phyloP scores from a whole-genome alignment of 306 rosid species.

The Trifolium dubium region DNA sequence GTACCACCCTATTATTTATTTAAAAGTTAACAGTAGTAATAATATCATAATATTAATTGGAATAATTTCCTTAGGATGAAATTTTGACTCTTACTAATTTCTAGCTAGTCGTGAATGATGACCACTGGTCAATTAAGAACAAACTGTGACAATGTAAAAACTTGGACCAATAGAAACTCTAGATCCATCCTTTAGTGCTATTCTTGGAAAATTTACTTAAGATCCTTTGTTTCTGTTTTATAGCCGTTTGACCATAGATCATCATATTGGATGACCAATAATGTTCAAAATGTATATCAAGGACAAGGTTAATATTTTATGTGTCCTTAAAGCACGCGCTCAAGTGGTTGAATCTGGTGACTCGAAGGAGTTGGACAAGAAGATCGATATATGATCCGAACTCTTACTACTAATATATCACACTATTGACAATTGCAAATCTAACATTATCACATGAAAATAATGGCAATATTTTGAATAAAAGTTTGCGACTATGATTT shows the following conservation, averaged over 20 bases:
- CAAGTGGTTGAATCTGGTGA: neutral
- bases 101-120: slow-evolving; percentile 25
- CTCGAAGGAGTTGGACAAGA: neutral
- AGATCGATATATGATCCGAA: neutral
- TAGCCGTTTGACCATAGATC: slow-evolving; percentile 53
- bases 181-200: slow-evolving; percentile 42
- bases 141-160: slow-evolving; percentile 22
- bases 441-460: no score
- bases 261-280: slow-evolving; percentile 48
- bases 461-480: no score
- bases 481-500: no score
- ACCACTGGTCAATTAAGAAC: slow-evolving; percentile 28
- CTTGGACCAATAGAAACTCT: slow-evolving; percentile 46
- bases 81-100: slow-evolving; percentile 13
- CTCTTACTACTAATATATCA: neutral
- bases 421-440: no score
- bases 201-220: slow-evolving; percentile 40
- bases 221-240: slow-evolving; percentile 36
- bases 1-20: no score
- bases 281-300: slow-evolving; percentile 37
- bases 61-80: neutral
- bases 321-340: no score
- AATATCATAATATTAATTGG: neutral
- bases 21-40: no score
- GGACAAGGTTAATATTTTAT: neutral